Conservation (phyloP, 495 filamentous ascomycete genomes). For the Astrocystis sublimbata region DNA sequence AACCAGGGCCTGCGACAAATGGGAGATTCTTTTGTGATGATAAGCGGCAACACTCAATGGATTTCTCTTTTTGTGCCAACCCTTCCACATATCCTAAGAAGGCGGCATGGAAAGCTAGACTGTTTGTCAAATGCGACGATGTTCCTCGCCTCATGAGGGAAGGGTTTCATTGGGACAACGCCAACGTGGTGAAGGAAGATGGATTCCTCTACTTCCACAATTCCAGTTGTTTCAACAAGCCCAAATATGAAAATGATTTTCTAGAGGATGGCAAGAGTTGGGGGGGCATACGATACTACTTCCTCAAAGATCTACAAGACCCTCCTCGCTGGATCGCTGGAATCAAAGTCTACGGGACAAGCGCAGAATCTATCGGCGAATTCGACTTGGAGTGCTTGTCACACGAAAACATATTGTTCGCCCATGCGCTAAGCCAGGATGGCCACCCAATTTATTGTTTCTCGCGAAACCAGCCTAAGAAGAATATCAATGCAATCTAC, state of each 20-base stretch:
- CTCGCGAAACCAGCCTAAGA: neutral
- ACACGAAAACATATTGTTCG: neutral
- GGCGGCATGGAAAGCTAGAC: neutral
- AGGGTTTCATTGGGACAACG: slow-evolving; percentile 21
- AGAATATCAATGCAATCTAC: slow-evolving; percentile 22
- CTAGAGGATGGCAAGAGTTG: slow-evolving; percentile 6
- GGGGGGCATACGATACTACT: too few relatives aligned
- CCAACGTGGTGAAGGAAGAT: slow-evolving; percentile 23
- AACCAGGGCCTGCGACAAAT: neutral
- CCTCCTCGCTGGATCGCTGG: slow-evolving; percentile 17
- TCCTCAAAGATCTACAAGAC: slow-evolving; percentile 15
- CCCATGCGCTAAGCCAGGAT: neutral
- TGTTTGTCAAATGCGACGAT: slow-evolving; percentile 18
- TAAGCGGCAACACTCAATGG: neutral
- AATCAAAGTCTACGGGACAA: neutral
- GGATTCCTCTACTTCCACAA: too few relatives aligned
- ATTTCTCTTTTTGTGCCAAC: neutral
- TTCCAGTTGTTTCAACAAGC: too few relatives aligned
- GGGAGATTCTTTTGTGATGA: neutral
- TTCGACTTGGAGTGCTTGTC: neutral
- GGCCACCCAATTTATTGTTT: neutral
- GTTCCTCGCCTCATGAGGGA: slow-evolving; percentile 27
- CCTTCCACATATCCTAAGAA: neutral
- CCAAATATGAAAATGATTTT: neutral
- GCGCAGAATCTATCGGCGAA: neutral